Percentiles rank a stretch among this genome's conserved stretches.
Evolutionary conservation across 108 stramenopile species (phyloP).

Genomic region (Cylindrotheca fusiformis): DNA sequence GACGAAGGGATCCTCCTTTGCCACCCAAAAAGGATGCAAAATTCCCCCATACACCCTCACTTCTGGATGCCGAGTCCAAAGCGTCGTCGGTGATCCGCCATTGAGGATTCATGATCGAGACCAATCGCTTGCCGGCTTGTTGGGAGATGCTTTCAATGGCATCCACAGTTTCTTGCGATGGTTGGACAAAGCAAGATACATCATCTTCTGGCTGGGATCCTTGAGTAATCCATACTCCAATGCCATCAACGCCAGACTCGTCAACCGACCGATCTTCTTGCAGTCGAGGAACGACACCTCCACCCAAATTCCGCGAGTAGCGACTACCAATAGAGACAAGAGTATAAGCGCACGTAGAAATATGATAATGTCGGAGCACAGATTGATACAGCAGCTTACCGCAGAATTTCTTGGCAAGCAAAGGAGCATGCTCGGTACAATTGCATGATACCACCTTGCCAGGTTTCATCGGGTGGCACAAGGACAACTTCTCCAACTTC

Average conservation of each 20-base stretch:
- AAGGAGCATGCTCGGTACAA: constrained; percentile 74
- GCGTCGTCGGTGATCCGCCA: constrained; percentile 89
- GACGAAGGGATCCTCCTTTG: constrained; percentile 65
- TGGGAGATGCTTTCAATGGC: constrained; percentile 50
- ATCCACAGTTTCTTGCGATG: constrained; percentile 70
- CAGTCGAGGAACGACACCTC: constrained; percentile 68
- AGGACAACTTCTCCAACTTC: constrained; percentile 31
- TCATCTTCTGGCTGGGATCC: constrained; percentile 49
- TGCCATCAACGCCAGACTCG: constrained; percentile 87
- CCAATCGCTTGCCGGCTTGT: constrained; percentile 31
- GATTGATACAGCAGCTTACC: constrained; percentile 19
- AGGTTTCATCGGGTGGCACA: constrained; percentile 83
- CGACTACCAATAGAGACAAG: constrained; percentile 12
- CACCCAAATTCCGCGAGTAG: constrained; percentile 25
- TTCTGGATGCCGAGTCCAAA: constrained; percentile 64
- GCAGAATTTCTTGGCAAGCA: constrained; percentile 55
- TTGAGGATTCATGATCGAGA: constrained; percentile 82
- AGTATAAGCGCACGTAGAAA: background rate
- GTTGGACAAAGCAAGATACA: constrained; percentile 78
- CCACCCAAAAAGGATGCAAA: constrained; percentile 87
- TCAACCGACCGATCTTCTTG: constrained; percentile 82
- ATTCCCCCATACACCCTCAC: constrained; percentile 52
- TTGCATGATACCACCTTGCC: constrained; percentile 94
- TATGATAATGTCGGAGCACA: background rate
- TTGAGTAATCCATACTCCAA: constrained; percentile 74